A percentile compares a stretch with the other conserved stretches of the same genome.
These are phyloP conservation scores for Globisporangium iwayamae DNA, from an alignment of 352 stramenopile genomes.

Conservation along the genomic window DNA sequence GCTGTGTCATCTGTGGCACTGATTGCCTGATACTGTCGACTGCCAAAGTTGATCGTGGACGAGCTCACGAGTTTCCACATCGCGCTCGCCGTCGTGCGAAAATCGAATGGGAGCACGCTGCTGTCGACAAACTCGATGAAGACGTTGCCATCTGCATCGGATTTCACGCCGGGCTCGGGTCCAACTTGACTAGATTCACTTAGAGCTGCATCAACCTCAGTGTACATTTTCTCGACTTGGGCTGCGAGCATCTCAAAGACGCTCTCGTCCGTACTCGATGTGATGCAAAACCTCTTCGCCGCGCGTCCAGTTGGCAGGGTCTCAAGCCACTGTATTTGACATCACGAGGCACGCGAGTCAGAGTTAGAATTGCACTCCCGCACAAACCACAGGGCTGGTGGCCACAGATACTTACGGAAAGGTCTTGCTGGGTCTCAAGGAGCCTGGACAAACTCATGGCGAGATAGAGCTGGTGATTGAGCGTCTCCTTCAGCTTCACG, in stretches of 20 bases:
- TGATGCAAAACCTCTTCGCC: neutral
- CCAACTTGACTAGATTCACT: neutral
- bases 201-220: neutral
- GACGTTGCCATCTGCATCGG: neutral
- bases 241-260: constrained; percentile 2
- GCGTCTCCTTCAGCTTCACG: constrained; percentile 12
- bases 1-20: constrained; percentile 1
- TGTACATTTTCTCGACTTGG: neutral
- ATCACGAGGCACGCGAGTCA: neutral
- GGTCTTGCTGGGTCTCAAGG: neutral
- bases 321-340: constrained; percentile 8
- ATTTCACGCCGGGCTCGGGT: neutral
- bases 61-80: constrained; percentile 10
- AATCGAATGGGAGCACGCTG: neutral
- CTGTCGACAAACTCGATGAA: constrained; percentile 9
- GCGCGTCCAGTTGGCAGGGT: neutral
- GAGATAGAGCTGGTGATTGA: neutral
- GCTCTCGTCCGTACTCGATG: neutral
- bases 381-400: neutral
- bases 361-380: neutral
- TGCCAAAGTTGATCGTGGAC: neutral
- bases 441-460: neutral
- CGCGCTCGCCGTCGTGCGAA: neutral
- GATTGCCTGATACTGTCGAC: constrained; percentile 6
- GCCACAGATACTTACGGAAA: neutral